Evolutionary conservation across 2,329 filamentous ascomycete species (phyloP).

Genomic region (Mycosphaerelloides madeirae): DNA sequence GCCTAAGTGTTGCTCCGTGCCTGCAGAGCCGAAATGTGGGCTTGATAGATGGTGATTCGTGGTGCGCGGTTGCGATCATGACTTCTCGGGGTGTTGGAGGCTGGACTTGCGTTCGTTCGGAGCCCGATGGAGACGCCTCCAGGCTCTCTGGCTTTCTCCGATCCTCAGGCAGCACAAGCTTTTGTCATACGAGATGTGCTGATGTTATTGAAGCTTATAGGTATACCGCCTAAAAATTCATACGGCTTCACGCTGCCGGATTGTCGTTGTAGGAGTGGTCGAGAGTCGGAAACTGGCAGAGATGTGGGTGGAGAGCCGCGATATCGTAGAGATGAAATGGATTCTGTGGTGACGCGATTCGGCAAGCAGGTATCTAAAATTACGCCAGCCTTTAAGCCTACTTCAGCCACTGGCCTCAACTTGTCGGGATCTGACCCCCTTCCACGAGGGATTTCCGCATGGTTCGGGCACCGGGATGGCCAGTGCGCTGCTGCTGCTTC

Average conservation of each 20-base stretch:
- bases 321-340: not conserved
- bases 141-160: too few species aligned
- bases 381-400: too few species aligned
- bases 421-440: too few species aligned
- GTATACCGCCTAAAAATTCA: not conserved
- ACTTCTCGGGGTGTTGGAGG: too few species aligned
- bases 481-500: not conserved
- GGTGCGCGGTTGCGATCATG: too few species aligned
- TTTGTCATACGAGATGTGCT: not conserved
- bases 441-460: not conserved
- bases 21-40: too few species aligned
- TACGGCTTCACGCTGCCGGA: not conserved
- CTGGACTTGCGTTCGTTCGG: too few species aligned
- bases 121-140: too few species aligned
- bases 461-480: conserved; percentile 3
- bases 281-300: not conserved
- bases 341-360: not conserved
- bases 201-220: not conserved
- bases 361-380: too few species aligned
- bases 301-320: not conserved
- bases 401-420: too few species aligned
- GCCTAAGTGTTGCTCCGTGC: too few species aligned
- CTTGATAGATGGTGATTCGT: too few species aligned
- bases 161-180: not conserved
- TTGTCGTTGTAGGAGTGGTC: not conserved